These are phyloP conservation scores for Claviceps africana DNA, from an alignment of 2,329 filamentous ascomycete genomes.

Conservation along the genomic window DNA sequence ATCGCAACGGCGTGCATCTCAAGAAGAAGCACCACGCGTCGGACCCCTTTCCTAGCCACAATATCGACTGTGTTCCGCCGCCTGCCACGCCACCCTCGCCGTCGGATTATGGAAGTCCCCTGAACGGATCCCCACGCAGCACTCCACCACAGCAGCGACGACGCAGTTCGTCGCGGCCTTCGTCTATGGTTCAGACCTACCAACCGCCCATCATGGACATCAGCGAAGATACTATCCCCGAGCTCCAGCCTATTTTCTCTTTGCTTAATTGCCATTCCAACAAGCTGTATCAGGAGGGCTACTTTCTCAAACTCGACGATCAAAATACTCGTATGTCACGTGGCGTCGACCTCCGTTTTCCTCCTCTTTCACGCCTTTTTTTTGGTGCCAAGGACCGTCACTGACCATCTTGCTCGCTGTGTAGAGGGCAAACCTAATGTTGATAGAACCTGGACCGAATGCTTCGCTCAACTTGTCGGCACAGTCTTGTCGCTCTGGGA, in stretches of 20 bases:
- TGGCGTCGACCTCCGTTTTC: neutral
- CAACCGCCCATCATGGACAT: conserved; percentile 79
- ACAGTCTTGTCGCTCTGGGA: conserved; percentile 95
- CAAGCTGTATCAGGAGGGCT: conserved; percentile 95
- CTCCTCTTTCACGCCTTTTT: neutral
- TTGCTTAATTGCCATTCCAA: conserved; percentile 91
- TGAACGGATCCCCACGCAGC: conserved; percentile 28
- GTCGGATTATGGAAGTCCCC: conserved; percentile 28
- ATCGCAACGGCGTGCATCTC: conserved; percentile 18
- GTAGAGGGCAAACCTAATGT: conserved; percentile 73
- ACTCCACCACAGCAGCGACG: conserved; percentile 27
- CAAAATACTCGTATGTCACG: conserved; percentile 66
- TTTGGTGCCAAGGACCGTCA: neutral
- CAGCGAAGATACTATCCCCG: conserved; percentile 71
- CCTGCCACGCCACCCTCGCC: conserved; percentile 25
- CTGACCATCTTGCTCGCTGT: conserved; percentile 1
- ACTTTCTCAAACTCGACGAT: conserved; percentile 93
- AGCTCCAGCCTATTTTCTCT: conserved; percentile 86
- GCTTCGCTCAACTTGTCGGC: conserved; percentile 90
- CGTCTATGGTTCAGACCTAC: conserved; percentile 77
- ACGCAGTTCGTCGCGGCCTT: conserved; percentile 50
- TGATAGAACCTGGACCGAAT: conserved; percentile 88
- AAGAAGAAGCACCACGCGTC: conserved; percentile 15
- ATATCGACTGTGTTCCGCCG: conserved; percentile 21
- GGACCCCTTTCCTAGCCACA: conserved; percentile 22